Conservation (phyloP, 257 asterid genomes). For the Solanum commersonii region DNA sequence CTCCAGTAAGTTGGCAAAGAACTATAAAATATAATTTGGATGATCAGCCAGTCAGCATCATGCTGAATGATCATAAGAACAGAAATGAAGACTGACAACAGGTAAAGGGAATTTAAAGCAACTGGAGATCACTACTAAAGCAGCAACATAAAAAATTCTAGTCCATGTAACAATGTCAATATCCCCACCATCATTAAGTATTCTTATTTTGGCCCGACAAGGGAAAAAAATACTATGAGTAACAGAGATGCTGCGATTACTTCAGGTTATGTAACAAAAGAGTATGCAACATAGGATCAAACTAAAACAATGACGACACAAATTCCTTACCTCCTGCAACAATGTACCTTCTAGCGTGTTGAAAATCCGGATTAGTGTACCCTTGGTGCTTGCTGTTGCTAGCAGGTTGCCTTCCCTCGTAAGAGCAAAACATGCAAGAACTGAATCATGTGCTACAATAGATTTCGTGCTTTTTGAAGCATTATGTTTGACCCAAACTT, state of each 20-base stretch:
- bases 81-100: background rate
- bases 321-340: constrained; percentile 63
- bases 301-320: background rate
- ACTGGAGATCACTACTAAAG: background rate
- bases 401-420: constrained; percentile 71
- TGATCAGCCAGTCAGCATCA: background rate
- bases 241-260: background rate
- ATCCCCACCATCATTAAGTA: background rate
- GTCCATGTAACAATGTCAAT: background rate
- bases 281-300: background rate
- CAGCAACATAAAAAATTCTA: background rate
- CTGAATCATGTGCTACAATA: constrained; percentile 68
- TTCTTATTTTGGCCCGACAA: background rate
- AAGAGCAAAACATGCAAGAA: constrained; percentile 55
- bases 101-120: background rate
- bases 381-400: constrained; percentile 82
- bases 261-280: background rate
- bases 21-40: background rate
- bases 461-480: constrained; percentile 52
- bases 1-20: background rate
- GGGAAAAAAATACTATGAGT: background rate
- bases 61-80: background rate
- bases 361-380: constrained; percentile 65
- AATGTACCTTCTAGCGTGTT: constrained; percentile 70
- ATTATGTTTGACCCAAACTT: constrained; percentile 74